Evolutionary conservation across 169 alveolate genomes (phyloP).

Genomic region (Neospora caninum): DNA sequence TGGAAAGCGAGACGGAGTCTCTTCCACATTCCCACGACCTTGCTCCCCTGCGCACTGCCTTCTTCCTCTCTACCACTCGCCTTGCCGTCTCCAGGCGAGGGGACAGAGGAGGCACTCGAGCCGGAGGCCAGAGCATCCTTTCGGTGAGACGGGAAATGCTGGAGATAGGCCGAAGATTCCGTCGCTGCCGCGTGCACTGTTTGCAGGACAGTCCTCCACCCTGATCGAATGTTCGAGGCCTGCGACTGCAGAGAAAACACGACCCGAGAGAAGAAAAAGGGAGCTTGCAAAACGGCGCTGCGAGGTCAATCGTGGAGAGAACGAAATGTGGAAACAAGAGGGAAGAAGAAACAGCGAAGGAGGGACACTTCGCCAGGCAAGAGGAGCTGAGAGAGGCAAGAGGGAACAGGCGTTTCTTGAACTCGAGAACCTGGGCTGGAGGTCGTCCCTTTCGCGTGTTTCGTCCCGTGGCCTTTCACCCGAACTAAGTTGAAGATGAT

Average conservation of each 20-base stretch:
- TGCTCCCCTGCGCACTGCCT: neutral
- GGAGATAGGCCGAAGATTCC: neutral
- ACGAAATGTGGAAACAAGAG: too few relatives aligned
- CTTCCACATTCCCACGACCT: neutral
- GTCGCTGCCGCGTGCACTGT: neutral
- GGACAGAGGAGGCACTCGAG: neutral
- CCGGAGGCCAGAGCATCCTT: neutral
- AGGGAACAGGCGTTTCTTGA: too few relatives aligned
- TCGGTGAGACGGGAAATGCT: neutral
- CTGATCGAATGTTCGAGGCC: neutral
- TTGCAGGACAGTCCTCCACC: constrained; percentile 10
- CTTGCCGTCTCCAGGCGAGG: neutral
- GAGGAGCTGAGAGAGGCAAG: too few relatives aligned
- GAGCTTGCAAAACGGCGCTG: too few relatives aligned
- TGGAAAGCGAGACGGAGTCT: neutral
- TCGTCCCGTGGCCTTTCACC: neutral
- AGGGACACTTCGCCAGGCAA: too few relatives aligned
- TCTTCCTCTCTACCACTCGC: too few relatives aligned
- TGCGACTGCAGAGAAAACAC: neutral
- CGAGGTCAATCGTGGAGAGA: too few relatives aligned
- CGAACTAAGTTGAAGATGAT: neutral
- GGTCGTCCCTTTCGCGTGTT: too few relatives aligned
- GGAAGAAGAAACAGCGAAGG: too few relatives aligned
- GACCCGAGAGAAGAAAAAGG: neutral
- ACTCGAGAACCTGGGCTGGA: too few relatives aligned